Conservation (phyloP, 1,284 basidiomycete species). For the Ceratobasidium sp. region DNA sequence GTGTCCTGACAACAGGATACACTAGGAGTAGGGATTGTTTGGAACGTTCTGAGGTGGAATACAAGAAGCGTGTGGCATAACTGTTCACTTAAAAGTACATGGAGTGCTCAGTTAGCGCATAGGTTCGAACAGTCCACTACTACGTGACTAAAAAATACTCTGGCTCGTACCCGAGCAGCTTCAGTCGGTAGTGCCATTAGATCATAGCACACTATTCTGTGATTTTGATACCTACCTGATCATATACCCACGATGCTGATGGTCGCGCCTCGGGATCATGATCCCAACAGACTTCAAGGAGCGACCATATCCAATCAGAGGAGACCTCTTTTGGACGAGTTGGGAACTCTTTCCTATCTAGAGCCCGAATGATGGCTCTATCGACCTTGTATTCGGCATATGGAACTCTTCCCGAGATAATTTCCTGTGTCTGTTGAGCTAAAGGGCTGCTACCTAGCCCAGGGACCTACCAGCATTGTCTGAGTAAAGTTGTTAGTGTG, state of each 20-base stretch:
- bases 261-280: constrained; percentile 22
- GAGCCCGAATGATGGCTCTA: not conserved
- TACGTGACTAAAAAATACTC: no score
- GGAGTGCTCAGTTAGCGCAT: no score
- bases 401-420: constrained; percentile 9
- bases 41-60: no score
- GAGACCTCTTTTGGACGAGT: constrained; percentile 15
- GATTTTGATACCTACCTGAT: not conserved
- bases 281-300: constrained; percentile 18
- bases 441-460: not conserved
- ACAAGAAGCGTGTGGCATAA: no score
- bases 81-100: no score
- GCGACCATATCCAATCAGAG: not conserved
- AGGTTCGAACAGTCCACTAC: no score
- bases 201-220: not conserved
- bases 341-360: constrained; percentile 1
- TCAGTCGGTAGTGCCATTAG: no score
- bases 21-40: no score
- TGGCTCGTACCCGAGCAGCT: no score
- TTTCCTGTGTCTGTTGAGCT: constrained; percentile 10
- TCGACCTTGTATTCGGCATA: constrained; percentile 25
- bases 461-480: constrained; percentile 21
- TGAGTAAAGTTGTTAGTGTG: not conserved
- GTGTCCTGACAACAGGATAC: no score
- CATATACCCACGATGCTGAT: not conserved